These are phyloP conservation scores for Tinospora cordifolia DNA, from an alignment of 164 flowering plant genomes.

Conservation along the genomic window DNA sequence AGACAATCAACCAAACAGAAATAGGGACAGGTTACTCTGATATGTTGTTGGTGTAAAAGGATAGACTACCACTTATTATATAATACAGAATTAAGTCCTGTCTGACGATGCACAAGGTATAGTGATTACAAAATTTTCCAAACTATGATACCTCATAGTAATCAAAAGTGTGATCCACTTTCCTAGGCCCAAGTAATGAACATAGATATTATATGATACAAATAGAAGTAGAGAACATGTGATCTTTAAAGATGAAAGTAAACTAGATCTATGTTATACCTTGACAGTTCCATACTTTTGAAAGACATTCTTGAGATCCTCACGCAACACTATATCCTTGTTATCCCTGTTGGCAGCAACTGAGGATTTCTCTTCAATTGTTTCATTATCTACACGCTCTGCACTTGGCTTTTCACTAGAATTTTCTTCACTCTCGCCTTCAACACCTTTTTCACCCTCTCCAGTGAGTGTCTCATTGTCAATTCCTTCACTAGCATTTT, in stretches of 20 bases:
- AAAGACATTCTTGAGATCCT: conserved; percentile 70
- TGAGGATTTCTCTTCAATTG: conserved; percentile 17
- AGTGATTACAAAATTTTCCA: neutral
- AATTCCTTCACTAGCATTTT: conserved; percentile 21
- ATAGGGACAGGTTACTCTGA: neutral
- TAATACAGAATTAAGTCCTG: too few species aligned
- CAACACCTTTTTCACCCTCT: conserved; percentile 23
- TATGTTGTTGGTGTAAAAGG: too few species aligned
- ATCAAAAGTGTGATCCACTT: neutral
- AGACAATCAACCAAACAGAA: neutral
- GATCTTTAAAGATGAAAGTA: neutral
- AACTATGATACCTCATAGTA: neutral
- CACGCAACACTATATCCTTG: conserved; percentile 64
- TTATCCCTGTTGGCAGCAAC: conserved; percentile 31
- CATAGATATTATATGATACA: neutral
- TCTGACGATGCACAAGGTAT: too few species aligned
- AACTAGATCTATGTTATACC: conserved; percentile 37
- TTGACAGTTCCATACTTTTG: conserved; percentile 66
- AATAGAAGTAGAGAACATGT: neutral
- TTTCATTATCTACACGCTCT: conserved; percentile 18
- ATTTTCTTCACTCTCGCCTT: conserved; percentile 12
- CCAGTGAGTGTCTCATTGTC: conserved; percentile 8
- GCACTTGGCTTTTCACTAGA: conserved; percentile 13
- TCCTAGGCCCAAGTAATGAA: neutral
- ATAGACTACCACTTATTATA: too few species aligned